Evolutionary conservation across 176 grass and related monocot genomes (phyloP).

Genomic region (Musa schizocarpa): DNA sequence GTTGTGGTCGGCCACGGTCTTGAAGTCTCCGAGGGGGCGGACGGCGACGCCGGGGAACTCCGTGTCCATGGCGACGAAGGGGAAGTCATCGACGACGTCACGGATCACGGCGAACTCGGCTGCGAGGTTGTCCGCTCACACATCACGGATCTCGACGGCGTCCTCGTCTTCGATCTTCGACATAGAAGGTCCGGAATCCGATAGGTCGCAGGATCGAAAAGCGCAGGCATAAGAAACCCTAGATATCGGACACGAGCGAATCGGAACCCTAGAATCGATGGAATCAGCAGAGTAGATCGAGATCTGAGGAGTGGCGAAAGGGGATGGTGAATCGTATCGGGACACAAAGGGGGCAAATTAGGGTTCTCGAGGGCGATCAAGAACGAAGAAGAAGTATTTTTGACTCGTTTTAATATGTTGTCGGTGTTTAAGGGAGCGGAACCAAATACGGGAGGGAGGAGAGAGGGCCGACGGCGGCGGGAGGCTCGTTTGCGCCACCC

Average conservation of each 20-base stretch:
- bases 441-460: too few species aligned
- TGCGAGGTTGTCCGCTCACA: background rate
- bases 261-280: background rate
- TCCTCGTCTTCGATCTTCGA: background rate
- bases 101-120: background rate
- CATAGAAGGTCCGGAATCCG: background rate
- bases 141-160: background rate
- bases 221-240: background rate
- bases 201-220: background rate
- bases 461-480: too few species aligned
- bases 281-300: background rate
- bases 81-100: background rate
- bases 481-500: too few species aligned
- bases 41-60: background rate
- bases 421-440: too few species aligned
- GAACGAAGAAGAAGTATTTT: too few species aligned
- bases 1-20: background rate
- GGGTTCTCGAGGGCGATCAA: too few species aligned
- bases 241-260: background rate
- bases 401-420: too few species aligned
- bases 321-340: too few species aligned
- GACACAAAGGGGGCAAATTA: too few species aligned
- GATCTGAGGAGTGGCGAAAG: too few species aligned
- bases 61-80: background rate
- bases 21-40: background rate